These are phyloP conservation scores for Chrysochromulina tobinii DNA, from an alignment of 78 protist genomes.

Conservation along the genomic window DNA sequence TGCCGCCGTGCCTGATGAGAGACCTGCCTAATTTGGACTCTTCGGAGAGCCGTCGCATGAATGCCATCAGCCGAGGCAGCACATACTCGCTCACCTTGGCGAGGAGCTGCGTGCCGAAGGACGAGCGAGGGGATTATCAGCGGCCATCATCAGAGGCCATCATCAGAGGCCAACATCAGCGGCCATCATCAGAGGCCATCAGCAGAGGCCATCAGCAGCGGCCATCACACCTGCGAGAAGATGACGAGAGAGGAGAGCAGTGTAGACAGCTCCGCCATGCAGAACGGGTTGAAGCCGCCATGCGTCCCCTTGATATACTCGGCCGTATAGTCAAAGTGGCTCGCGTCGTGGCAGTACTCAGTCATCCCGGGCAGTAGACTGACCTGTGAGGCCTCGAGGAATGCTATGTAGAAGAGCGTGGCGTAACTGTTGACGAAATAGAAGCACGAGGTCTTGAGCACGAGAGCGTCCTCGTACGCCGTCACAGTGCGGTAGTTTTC, in stretches of 20 bases:
- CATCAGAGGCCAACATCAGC: too few relatives aligned
- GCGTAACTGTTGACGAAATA: constrained; percentile 75
- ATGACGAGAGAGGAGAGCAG: too few relatives aligned
- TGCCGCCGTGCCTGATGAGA: too few relatives aligned
- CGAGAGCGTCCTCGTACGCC: constrained; percentile 49
- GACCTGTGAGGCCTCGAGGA: constrained; percentile 27
- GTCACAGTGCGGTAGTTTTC: constrained; percentile 68
- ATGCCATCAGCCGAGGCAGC: not conserved
- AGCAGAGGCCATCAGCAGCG: too few relatives aligned
- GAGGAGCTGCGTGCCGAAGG: too few relatives aligned
- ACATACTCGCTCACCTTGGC: not conserved
- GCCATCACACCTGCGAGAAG: not conserved
- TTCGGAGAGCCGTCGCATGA: too few relatives aligned
- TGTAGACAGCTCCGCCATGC: not conserved
- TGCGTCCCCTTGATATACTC: not conserved
- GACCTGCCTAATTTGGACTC: too few relatives aligned
- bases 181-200: too few relatives aligned
- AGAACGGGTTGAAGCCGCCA: not conserved
- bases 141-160: too few relatives aligned
- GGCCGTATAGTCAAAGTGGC: not conserved
- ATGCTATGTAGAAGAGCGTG: constrained; percentile 72
- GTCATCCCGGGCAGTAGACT: not conserved
- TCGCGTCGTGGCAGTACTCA: not conserved
- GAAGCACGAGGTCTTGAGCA: constrained; percentile 65
- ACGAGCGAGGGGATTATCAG: too few relatives aligned